Percentiles rank a stretch among this genome's conserved stretches.
These are phyloP conservation scores for Mitragyna speciosa DNA, from an alignment of 257 asterid species.

Conservation along the genomic window DNA sequence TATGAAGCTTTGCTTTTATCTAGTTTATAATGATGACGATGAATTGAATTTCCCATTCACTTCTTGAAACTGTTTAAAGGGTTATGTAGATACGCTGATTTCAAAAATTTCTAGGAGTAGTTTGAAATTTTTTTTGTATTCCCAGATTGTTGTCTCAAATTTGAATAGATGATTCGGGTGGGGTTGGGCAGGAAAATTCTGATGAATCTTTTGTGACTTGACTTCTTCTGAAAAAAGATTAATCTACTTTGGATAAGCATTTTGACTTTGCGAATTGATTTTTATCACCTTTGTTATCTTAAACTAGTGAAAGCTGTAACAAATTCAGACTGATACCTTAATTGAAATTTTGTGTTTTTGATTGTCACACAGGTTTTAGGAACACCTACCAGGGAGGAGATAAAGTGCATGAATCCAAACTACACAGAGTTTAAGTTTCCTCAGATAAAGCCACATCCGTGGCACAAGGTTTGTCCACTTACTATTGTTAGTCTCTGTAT, in stretches of 20 bases:
- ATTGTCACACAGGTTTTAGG: constrained; percentile 76
- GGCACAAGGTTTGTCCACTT: constrained; percentile 76
- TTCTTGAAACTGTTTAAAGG: background rate
- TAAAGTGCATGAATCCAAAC: constrained; percentile 96
- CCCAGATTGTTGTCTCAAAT: background rate
- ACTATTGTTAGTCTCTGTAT: background rate
- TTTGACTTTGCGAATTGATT: background rate
- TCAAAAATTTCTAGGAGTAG: background rate
- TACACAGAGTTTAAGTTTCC: constrained; percentile 91
- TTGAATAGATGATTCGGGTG: background rate
- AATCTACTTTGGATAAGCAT: background rate
- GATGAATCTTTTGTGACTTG: background rate
- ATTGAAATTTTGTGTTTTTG: constrained; percentile 11
- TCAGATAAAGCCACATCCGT: constrained; percentile 97
- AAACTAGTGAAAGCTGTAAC: background rate
- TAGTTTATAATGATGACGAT: background rate
- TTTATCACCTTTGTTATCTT: background rate
- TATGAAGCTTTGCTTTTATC: background rate
- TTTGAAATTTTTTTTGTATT: background rate
- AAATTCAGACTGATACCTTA: background rate
- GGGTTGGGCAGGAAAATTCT: background rate
- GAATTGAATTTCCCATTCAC: background rate
- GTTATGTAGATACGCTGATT: background rate
- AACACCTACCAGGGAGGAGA: constrained; percentile 97
- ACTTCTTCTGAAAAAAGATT: background rate